phyloP scores from a whole-genome alignment of 2,329 filamentous ascomycete species.

The Sarocladiaceae sp. region DNA sequence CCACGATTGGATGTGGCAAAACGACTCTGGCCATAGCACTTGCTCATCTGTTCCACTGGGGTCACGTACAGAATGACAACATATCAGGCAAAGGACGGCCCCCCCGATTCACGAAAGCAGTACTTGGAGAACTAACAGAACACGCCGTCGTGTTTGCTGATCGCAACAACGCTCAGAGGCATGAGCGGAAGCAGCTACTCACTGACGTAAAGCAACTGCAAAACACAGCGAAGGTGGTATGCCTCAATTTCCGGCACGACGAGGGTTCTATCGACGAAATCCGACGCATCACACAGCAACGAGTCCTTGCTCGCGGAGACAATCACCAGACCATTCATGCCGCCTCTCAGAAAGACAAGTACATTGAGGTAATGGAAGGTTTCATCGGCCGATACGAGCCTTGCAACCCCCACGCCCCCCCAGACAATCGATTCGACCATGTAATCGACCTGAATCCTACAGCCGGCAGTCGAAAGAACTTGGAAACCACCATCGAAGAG shows the following conservation, averaged over 20 bases:
- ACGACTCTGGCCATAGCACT: slow-evolving; percentile 84
- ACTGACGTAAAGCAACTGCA: slow-evolving; percentile 63
- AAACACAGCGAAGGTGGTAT: slow-evolving; percentile 65
- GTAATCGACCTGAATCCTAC: slow-evolving; percentile 80
- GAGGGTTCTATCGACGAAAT: slow-evolving; percentile 69
- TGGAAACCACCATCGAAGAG: slow-evolving; percentile 69
- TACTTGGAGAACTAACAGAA: slow-evolving; percentile 58
- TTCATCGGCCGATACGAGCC: slow-evolving; percentile 84
- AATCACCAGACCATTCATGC: slow-evolving; percentile 98
- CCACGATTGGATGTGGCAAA: slow-evolving; percentile 94
- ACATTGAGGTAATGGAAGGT: slow-evolving; percentile 88
- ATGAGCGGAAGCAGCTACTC: slow-evolving; percentile 83
- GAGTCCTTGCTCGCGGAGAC: slow-evolving; percentile 80
- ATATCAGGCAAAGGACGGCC: slow-evolving; percentile 75
- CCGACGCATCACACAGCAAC: slow-evolving; percentile 64
- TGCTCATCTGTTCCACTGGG: slow-evolving; percentile 79
- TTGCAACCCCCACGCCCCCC: slow-evolving; percentile 56
- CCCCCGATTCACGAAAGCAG: slow-evolving; percentile 66
- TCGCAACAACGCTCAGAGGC: slow-evolving; percentile 85
- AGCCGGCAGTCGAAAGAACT: slow-evolving; percentile 72
- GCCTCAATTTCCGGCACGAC: slow-evolving; percentile 82
- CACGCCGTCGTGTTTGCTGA: slow-evolving; percentile 79
- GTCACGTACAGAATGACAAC: slow-evolving; percentile 94
- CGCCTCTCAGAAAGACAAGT: slow-evolving; percentile 64
- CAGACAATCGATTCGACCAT: slow-evolving; percentile 76